Percentiles rank a stretch among this genome's conserved stretches.
phyloP scores from a whole-genome alignment of 1,284 basidiomycete genomes.

The Puccinia coronata region DNA sequence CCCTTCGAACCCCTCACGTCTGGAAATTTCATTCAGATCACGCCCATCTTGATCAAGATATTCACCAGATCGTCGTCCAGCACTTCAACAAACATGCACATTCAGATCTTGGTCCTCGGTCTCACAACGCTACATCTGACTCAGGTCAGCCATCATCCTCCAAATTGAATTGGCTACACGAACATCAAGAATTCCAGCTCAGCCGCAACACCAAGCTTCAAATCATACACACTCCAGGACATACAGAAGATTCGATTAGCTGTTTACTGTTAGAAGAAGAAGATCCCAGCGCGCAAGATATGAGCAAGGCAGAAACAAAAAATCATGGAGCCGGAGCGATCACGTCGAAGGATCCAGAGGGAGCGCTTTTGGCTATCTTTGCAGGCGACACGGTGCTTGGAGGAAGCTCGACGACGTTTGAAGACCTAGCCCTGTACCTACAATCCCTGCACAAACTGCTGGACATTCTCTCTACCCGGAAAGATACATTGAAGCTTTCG shows the following conservation, averaged over 20 bases:
- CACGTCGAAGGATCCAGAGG: slow-evolving; percentile 60
- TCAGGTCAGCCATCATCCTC: too few relatives aligned
- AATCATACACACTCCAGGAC: slow-evolving; percentile 83
- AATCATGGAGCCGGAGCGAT: not conserved
- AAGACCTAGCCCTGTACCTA: slow-evolving; percentile 76
- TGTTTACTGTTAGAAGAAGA: slow-evolving; percentile 17
- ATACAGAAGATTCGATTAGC: slow-evolving; percentile 82
- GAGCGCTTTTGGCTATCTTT: slow-evolving; percentile 66
- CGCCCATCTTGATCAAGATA: slow-evolving; percentile 52
- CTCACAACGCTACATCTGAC: slow-evolving; percentile 67
- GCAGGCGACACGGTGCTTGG: slow-evolving; percentile 90
- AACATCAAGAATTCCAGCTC: slow-evolving; percentile 10
- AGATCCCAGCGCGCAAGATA: too few relatives aligned
- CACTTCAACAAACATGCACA: too few relatives aligned
- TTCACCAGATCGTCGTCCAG: slow-evolving; percentile 60
- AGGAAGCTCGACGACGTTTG: slow-evolving; percentile 85
- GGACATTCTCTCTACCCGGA: slow-evolving; percentile 58
- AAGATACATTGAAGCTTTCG: too few relatives aligned
- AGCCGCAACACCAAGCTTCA: slow-evolving; percentile 63
- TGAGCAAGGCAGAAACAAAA: not conserved
- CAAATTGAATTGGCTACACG: slow-evolving; percentile 51
- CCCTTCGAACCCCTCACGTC: slow-evolving; percentile 59
- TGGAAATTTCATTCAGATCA: slow-evolving; percentile 57
- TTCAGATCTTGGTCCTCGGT: too few relatives aligned
- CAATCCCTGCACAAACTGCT: slow-evolving; percentile 69